These are phyloP conservation scores for Aureobasidium sp. DNA, from an alignment of 2,329 filamentous ascomycete genomes.

Conservation along the genomic window DNA sequence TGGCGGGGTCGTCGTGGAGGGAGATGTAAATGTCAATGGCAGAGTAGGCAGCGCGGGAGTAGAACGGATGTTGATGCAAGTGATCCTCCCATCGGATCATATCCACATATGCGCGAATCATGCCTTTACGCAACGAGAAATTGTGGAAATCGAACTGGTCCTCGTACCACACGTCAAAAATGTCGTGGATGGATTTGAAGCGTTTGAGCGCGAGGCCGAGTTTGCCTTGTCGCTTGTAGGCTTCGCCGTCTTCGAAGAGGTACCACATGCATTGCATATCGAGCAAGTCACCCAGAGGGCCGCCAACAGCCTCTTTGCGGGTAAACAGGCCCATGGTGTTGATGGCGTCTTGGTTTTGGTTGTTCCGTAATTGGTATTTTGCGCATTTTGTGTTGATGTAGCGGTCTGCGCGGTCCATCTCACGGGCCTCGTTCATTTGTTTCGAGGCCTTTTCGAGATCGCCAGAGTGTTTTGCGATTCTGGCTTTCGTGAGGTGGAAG, in stretches of 20 bases:
- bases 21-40: slow-evolving; percentile 75
- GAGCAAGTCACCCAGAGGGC: slow-evolving; percentile 80
- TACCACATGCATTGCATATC: slow-evolving; percentile 99
- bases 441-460: slow-evolving; percentile 73
- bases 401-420: slow-evolving; percentile 80
- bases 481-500: slow-evolving; percentile 89
- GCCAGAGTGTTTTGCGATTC: slow-evolving; percentile 87
- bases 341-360: slow-evolving; percentile 79
- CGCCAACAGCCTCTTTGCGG: slow-evolving; percentile 78
- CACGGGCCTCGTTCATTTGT: slow-evolving; percentile 79
- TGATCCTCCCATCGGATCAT: slow-evolving; percentile 96
- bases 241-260: slow-evolving; percentile 88
- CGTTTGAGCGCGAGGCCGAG: slow-evolving; percentile 83
- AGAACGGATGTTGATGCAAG: slow-evolving; percentile 88
- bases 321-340: slow-evolving; percentile 93
- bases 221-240: slow-evolving; percentile 75
- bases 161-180: slow-evolving; percentile 96
- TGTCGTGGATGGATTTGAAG: slow-evolving; percentile 79
- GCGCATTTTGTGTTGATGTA: slow-evolving; percentile 98
- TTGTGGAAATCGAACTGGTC: slow-evolving; percentile 99
- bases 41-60: slow-evolving; percentile 71
- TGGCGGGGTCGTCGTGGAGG: slow-evolving; percentile 68
- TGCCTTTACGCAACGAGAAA: slow-evolving; percentile 94
- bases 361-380: slow-evolving; percentile 91
- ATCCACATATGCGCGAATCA: slow-evolving; percentile 88